A percentile compares a stretch with the other conserved stretches of the same genome.
Conservation (phyloP, 306 rosid species). For the Trifolium dubium region DNA sequence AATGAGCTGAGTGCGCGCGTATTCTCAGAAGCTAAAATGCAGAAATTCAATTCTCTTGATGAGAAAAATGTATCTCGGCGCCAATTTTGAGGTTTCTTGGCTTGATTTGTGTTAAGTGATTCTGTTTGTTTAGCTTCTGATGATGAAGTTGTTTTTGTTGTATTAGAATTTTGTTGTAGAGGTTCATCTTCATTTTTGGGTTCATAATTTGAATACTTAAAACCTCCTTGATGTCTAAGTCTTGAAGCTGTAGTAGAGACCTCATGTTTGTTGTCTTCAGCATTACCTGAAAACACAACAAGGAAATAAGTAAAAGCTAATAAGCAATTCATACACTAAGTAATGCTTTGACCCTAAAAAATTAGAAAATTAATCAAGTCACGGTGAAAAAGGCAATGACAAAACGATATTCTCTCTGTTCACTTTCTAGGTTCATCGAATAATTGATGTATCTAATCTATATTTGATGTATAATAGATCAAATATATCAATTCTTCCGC, state of each 20-base stretch:
- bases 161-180: neutral
- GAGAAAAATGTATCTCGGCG: conserved; percentile 50
- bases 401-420: too few species aligned
- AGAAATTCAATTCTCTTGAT: conserved; percentile 61
- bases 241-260: conserved; percentile 2
- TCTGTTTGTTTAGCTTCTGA: conserved; percentile 16
- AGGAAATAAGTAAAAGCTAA: neutral
- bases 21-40: conserved; percentile 68
- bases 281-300: conserved; percentile 38
- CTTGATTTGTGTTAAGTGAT: conserved; percentile 24
- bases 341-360: neutral
- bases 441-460: too few species aligned
- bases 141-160: conserved; percentile 20
- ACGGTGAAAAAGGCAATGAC: too few species aligned
- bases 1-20: conserved; percentile 60
- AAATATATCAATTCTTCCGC: too few species aligned
- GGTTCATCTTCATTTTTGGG: conserved; percentile 1
- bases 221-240: conserved; percentile 42
- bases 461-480: too few species aligned
- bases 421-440: too few species aligned
- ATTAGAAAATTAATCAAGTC: too few species aligned
- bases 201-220: conserved; percentile 32
- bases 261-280: conserved; percentile 23
- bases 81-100: neutral
- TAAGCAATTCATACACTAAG: conserved; percentile 11